A percentile compares a stretch with the other conserved stretches of the same genome.
phyloP scores from a whole-genome alignment of 257 asterid genomes.

The Nicotiana undulata region DNA sequence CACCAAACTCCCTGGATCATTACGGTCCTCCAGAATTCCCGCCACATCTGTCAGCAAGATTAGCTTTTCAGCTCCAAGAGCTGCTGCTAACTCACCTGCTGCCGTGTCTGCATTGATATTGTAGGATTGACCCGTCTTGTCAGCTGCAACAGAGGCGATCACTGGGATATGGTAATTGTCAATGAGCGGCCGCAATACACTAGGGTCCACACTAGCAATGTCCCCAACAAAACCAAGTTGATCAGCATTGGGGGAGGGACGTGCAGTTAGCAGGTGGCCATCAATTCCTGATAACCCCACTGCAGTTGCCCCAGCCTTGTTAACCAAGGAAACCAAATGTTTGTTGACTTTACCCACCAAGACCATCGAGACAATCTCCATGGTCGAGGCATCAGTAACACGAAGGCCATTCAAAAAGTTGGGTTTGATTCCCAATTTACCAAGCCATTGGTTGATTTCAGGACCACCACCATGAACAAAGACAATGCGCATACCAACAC shows the following conservation, averaged over 20 bases:
- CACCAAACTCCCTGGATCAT: conserved; percentile 60
- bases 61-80: conserved; percentile 70
- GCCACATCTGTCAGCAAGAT: conserved; percentile 65
- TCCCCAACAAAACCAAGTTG: conserved; percentile 85
- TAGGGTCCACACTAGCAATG: conserved; percentile 61
- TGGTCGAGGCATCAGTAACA: conserved; percentile 71
- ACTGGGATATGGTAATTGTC: conserved; percentile 69
- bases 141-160: conserved; percentile 79
- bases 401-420: conserved; percentile 70
- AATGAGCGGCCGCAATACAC: conserved; percentile 46
- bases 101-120: conserved; percentile 80
- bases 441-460: conserved; percentile 76
- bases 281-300: conserved; percentile 76
- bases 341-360: conserved; percentile 70
- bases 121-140: conserved; percentile 42
- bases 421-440: conserved; percentile 49
- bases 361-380: conserved; percentile 85
- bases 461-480: conserved; percentile 87
- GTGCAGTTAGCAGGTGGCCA: conserved; percentile 61
- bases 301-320: conserved; percentile 78
- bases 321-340: conserved; percentile 61
- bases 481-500: conserved; percentile 72
- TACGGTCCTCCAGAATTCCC: conserved; percentile 50
- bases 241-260: conserved; percentile 52
- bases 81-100: conserved; percentile 73